Percentiles rank a stretch among this genome's conserved stretches.
These are phyloP conservation scores for Pyrus communis DNA, from an alignment of 306 rosid genomes.

Conservation along the genomic window DNA sequence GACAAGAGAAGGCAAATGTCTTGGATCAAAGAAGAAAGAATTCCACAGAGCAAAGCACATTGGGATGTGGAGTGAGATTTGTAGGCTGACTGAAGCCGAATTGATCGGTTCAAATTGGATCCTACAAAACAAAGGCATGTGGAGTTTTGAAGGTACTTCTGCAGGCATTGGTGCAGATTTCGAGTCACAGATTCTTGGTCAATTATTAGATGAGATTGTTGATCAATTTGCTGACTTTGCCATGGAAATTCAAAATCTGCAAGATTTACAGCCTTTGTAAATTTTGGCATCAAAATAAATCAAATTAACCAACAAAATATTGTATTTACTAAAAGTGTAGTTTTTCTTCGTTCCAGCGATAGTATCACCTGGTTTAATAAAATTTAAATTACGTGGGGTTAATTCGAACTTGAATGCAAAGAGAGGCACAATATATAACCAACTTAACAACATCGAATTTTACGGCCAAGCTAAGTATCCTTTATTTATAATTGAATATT, in stretches of 20 bases:
- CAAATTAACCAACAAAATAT: constrained; percentile 1
- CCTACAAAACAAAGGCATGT: not conserved
- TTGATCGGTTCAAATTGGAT: constrained; percentile 33
- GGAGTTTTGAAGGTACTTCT: constrained; percentile 22
- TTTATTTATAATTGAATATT: no score
- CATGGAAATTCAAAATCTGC: constrained; percentile 1
- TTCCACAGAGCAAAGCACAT: constrained; percentile 7
- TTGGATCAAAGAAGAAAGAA: constrained; percentile 28
- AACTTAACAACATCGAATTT: no score
- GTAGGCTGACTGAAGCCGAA: constrained; percentile 48
- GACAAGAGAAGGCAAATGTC: constrained; percentile 18
- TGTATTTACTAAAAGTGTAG: not conserved
- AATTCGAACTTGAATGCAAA: not conserved
- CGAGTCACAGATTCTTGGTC: constrained; percentile 40
- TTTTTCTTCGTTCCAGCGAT: not conserved
- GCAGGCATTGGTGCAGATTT: constrained; percentile 43
- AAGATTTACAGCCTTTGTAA: constrained; percentile 20
- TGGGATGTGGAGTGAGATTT: constrained; percentile 39
- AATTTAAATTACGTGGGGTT: no score
- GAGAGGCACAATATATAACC: no score
- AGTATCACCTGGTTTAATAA: no score
- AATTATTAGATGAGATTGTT: constrained; percentile 55
- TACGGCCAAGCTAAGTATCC: no score
- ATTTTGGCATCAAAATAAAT: constrained; percentile 18
- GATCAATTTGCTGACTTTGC: constrained; percentile 26